phyloP scores from a whole-genome alignment of 2,329 filamentous ascomycete genomes.

The Colletotrichum shisoi region DNA sequence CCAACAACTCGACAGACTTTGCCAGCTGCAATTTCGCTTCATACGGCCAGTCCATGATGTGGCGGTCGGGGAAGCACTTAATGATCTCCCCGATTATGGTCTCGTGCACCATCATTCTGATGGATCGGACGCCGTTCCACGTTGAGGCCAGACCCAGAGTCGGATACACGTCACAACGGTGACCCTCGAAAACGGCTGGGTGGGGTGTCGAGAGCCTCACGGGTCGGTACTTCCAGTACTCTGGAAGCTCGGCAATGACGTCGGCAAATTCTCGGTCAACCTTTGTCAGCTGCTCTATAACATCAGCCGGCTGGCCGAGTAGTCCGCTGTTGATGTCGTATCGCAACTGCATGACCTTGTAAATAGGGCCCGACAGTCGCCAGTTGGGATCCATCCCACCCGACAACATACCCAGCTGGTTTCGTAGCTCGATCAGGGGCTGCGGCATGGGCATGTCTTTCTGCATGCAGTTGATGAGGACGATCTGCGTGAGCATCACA shows the following conservation, averaged over 20 bases:
- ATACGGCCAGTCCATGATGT: slow-evolving; percentile 43
- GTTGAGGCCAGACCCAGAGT: slow-evolving; percentile 56
- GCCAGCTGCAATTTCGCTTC: slow-evolving; percentile 49
- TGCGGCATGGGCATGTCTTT: slow-evolving; percentile 58
- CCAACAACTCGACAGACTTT: slow-evolving; percentile 50
- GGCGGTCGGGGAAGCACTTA: slow-evolving; percentile 42
- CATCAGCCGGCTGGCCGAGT: slow-evolving; percentile 49
- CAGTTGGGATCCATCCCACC: slow-evolving; percentile 53
- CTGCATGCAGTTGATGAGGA: slow-evolving; percentile 62
- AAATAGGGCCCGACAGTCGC: slow-evolving; percentile 55
- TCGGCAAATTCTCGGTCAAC: slow-evolving; percentile 56
- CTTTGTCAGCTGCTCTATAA: slow-evolving; percentile 49
- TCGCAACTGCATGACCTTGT: slow-evolving; percentile 57
- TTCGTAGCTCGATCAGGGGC: slow-evolving; percentile 57
- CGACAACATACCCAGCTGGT: slow-evolving; percentile 51
- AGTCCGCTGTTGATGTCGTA: slow-evolving; percentile 54
- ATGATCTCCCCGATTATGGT: slow-evolving; percentile 56
- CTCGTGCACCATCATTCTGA: slow-evolving; percentile 58
- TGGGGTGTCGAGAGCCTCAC: slow-evolving; percentile 52
- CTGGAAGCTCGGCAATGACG: slow-evolving; percentile 51
- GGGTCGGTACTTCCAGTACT: slow-evolving; percentile 54
- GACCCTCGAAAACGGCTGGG: slow-evolving; percentile 51
- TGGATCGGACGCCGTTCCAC: slow-evolving; percentile 59
- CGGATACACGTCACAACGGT: slow-evolving; percentile 56
- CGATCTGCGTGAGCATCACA: slow-evolving; percentile 60